Base-by-base conservation (phyloP, 208 protist genomes). In the Trypanosoma brucei region DNA sequence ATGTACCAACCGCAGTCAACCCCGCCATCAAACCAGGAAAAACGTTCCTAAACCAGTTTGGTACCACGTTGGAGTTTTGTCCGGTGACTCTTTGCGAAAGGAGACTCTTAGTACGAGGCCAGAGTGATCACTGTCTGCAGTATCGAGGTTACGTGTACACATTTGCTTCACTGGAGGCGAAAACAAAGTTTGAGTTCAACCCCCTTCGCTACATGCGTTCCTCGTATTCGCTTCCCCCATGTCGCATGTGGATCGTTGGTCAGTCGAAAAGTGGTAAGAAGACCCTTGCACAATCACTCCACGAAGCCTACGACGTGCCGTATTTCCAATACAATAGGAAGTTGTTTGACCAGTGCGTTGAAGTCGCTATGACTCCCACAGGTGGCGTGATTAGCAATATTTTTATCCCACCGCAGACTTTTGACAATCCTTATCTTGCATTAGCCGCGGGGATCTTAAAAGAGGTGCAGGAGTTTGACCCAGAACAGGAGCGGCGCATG, bases 231-330 rank as follows among this genome's bases (percentile, higher is more conserved):
- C 61, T 66, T 39, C 60, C 77, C 5, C 84, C 91, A 7, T 88
- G 85, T 33, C 85, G 91, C 56, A 30, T 96, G 31, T 96, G 91
- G 88, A 40, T 96, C 5, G 74, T 92, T 14, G 91, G 91, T 22
- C 72, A 65, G 49, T 69, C 70, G 22, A 62, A 72, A 57, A 75
- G 78, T 8, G 91, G 91, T 37, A 92, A 90, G 57, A 77, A 81
- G 50, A 91, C 87, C 30, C 78, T 96, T 42, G 84, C 79, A 22
- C 34, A 60, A 31, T 68, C 69, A 14, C 56, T 96, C 38, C 62
- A 72, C 13, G 66, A 79, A 39, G 46, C 55, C n/a, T 95, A 83
- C 67, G 68, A 75, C 48, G 70, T 93, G 14, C 85, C 82, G 2
- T 79, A 59, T 55, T 93, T 95, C 56, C 37, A 50, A 3, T 92